Evolutionary conservation across 2,329 filamentous ascomycete genomes (phyloP).

Genomic region (Diaporthe sp.): DNA sequence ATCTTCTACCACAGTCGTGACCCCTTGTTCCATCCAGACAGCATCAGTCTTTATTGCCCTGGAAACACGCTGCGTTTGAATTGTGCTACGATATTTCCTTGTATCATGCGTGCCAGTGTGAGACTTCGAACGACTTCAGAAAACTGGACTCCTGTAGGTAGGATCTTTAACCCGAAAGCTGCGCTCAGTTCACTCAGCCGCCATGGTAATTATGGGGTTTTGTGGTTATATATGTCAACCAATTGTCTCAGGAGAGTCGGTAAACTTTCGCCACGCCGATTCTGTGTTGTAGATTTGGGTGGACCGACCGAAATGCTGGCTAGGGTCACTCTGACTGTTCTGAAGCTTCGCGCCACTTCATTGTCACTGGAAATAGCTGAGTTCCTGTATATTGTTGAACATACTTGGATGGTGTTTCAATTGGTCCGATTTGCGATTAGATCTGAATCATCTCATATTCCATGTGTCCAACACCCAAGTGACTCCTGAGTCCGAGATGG

Average conservation of each 20-base stretch:
- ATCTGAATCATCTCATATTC: too few relatives aligned
- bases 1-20: neutral
- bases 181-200: neutral
- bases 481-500: too few relatives aligned
- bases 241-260: neutral
- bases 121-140: neutral
- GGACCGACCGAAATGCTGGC: neutral
- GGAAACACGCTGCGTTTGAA: neutral
- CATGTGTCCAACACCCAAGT: too few relatives aligned
- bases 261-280: too few relatives aligned
- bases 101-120: too few relatives aligned
- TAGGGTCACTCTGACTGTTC: neutral
- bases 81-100: neutral
- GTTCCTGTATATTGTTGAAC: too few relatives aligned
- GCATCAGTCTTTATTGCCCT: neutral
- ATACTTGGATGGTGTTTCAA: too few relatives aligned
- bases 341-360: neutral
- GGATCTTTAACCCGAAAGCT: neutral
- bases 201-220: too few relatives aligned
- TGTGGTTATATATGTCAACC: neutral
- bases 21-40: neutral
- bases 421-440: too few relatives aligned
- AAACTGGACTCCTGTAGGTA: neutral
- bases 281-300: neutral
- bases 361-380: neutral